These are phyloP conservation scores for Bipolaris sorokiniana DNA, from an alignment of 2,329 filamentous ascomycete genomes.

Conservation along the genomic window DNA sequence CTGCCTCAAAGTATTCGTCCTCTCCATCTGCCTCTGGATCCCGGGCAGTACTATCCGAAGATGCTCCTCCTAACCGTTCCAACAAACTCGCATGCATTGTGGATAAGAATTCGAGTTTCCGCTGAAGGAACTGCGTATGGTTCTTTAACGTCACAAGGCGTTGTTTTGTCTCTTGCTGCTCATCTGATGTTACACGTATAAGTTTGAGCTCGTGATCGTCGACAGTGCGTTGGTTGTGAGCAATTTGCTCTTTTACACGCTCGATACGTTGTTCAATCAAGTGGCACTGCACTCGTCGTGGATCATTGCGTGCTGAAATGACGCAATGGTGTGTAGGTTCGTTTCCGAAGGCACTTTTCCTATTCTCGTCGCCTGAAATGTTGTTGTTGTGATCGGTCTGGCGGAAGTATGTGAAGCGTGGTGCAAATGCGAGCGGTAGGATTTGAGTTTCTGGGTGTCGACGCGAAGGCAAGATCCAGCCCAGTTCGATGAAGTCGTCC, in stretches of 20 bases:
- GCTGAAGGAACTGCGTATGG: slow-evolving; percentile 63
- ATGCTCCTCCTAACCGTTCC: slow-evolving; percentile 64
- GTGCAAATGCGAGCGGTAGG: slow-evolving; percentile 86
- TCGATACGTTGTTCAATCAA: slow-evolving; percentile 82
- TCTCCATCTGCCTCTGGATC: slow-evolving; percentile 51
- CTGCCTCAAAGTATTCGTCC: slow-evolving; percentile 56
- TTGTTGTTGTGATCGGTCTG: slow-evolving; percentile 89
- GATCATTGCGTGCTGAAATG: slow-evolving; percentile 78
- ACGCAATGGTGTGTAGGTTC: slow-evolving; percentile 95
- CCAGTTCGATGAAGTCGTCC: slow-evolving; percentile 98
- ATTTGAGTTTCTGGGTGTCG: slow-evolving; percentile 94
- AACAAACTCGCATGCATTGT: slow-evolving; percentile 64
- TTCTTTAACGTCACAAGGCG: slow-evolving; percentile 63
- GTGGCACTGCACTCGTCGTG: slow-evolving; percentile 83
- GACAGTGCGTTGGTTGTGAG: slow-evolving; percentile 72
- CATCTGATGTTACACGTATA: slow-evolving; percentile 61
- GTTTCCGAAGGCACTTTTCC: slow-evolving; percentile 88
- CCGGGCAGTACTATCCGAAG: slow-evolving; percentile 58
- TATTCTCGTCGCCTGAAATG: slow-evolving; percentile 78
- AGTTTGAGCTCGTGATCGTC: slow-evolving; percentile 74
- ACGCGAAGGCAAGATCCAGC: slow-evolving; percentile 92
- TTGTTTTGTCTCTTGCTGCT: slow-evolving; percentile 58
- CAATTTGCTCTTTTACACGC: slow-evolving; percentile 78
- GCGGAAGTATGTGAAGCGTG: slow-evolving; percentile 95
- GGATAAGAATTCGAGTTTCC: slow-evolving; percentile 65